Evolutionary conservation across 495 filamentous ascomycete genomes (phyloP).

Genomic region (Extremus antarcticus): DNA sequence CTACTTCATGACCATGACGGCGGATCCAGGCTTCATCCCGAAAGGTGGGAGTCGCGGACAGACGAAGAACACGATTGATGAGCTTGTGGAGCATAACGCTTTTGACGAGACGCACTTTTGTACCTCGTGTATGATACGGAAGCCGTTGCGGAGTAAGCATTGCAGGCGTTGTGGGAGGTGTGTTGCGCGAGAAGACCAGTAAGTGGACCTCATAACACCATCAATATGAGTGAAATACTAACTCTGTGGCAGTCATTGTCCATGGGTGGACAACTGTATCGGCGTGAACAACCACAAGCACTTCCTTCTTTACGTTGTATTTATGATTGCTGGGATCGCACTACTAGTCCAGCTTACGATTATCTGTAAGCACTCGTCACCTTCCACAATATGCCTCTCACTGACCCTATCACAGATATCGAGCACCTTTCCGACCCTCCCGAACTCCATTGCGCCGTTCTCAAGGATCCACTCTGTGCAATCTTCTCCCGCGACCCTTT

Average conservation of each 20-base stretch:
- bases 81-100: conserved; percentile 70
- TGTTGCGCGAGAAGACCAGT: conserved; percentile 96
- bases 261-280: conserved; percentile 95
- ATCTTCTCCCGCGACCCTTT: conserved; percentile 70
- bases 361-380: conserved; percentile 37
- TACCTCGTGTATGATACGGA: conserved; percentile 82
- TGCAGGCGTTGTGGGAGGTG: conserved; percentile 84
- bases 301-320: conserved; percentile 80
- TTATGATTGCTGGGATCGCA: conserved; percentile 62
- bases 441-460: conserved; percentile 55
- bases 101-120: conserved; percentile 95
- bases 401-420: conserved; percentile 30
- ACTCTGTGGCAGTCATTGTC: conserved; percentile 70
- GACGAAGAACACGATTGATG: conserved; percentile 77
- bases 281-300: conserved; percentile 91
- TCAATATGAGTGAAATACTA: neutral
- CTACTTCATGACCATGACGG: conserved; percentile 71
- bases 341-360: conserved; percentile 37
- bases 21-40: conserved; percentile 90
- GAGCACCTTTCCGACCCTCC: conserved; percentile 31
- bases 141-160: conserved; percentile 87
- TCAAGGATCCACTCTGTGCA: conserved; percentile 61
- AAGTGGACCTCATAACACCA: conserved; percentile 30
- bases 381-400: conserved; percentile 8
- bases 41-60: conserved; percentile 78